Conservation (phyloP, 768 basidiomycete species). For the Symmetrospora coprosmae region DNA sequence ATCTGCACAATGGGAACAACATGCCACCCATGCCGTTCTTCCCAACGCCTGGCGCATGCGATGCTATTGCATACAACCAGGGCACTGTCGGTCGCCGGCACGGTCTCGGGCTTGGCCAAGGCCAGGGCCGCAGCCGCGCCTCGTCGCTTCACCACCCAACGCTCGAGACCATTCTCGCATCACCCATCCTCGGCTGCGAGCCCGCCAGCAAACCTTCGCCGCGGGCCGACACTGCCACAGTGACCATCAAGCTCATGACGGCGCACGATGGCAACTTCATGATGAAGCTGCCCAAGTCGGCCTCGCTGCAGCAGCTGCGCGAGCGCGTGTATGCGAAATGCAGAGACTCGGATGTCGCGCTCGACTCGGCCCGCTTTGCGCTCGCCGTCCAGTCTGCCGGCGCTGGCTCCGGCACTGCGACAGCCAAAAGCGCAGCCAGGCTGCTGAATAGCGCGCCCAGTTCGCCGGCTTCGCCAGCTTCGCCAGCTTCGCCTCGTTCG, state of each 20-base stretch:
- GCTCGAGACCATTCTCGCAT: constrained; percentile 12
- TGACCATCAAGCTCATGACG: neutral
- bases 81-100: too few relatives aligned
- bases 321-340: neutral
- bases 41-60: neutral
- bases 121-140: neutral
- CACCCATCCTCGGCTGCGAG: neutral
- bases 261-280: constrained; percentile 2
- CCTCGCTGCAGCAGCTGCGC: neutral
- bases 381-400: neutral
- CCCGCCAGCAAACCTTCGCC: too few relatives aligned
- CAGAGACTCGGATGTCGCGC: neutral
- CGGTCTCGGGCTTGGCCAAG: neutral
- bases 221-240: too few relatives aligned
- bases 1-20: neutral
- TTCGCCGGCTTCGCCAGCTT: too few relatives aligned
- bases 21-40: constrained; percentile 13
- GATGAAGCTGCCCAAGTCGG: neutral
- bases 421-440: constrained; percentile 2
- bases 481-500: too few relatives aligned
- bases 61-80: neutral
- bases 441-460: too few relatives aligned
- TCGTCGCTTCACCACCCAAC: constrained; percentile 5
- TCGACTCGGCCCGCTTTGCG: neutral
- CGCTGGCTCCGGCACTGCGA: neutral